Base-by-base conservation (phyloP, 208 protist species). In the Phytomonas francai region DNA sequence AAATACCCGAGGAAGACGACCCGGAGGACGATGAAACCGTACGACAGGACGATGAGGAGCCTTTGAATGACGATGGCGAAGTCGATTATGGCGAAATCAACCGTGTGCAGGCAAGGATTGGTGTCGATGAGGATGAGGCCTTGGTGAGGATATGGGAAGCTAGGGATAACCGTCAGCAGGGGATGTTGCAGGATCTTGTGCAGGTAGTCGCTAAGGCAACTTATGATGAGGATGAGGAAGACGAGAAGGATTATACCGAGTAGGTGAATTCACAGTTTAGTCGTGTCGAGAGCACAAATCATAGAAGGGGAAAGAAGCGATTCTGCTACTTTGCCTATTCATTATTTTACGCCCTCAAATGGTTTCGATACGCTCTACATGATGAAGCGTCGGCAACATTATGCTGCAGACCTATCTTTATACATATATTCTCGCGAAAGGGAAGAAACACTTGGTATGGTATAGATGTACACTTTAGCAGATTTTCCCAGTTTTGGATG, bases 11-110 rank as follows among this genome's bases (percentile, higher is more conserved):
- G 67, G 88, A 90, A 27, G 85, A 92, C 33, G 85, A 84, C 22
- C 76, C 78, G 36, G 89, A 94, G 56, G 73, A 93, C 54, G 83
- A 92, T 16, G 89, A 94, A 70, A 80, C 63, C n/a, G 71, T 91
- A 19, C 34, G 83, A n/a, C 71, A 83, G 34, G 81, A 88, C 25
- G 89, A 90, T 25, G 83, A 78, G 31, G 63, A 67, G n/a, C 34
- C 49, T 14, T 36, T 54, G 45, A 54, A 54, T 25, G 45, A 54
- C 2, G 45, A 36, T 1, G 89, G 82, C 31, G 80, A 87, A 61
- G 39, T 73, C 31, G 89, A 94, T 54, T 68, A 70, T 19, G 83
- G 65, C 0, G 85, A 76, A 0, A 74, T 83, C 30, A 78, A 71
- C 39, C 80, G 72, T 19, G 61, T 94, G 45, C 73, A 83, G 58